Base-by-base conservation (phyloP, 2,329 filamentous ascomycete species). In the Lachnellula arida region DNA sequence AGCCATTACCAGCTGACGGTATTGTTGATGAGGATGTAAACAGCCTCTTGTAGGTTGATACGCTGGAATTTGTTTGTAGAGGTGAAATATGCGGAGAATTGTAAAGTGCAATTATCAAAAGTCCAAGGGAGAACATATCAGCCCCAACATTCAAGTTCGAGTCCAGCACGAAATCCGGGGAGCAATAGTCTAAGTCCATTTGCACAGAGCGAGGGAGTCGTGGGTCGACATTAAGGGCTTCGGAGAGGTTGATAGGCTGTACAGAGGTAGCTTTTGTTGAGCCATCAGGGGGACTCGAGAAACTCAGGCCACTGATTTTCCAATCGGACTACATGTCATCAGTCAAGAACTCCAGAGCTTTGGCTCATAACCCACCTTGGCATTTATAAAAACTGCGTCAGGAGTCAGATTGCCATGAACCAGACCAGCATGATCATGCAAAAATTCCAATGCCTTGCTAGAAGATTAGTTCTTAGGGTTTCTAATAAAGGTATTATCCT, bases 301-400 rank as follows among this genome's bases (percentile, higher is more conserved):
- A 99, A 0, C 88, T 84, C 40, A 99, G 80, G n/a, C 93, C 94
- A 65, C 91, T 93, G 59, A 99, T 89, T 72, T 99, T 99, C 94
- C 94, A 99, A 72, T 99, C 94, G 48, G 90, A 96, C 86, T 89
- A 67, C 67, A 59, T 68, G 72, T 61, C 73, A 59, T 69, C 53
- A 69, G 67, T 72, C 53, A 64, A 25, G 56, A 39, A 52, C 34
- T 28, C 17, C 17, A 48, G 37, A 32, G 49, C 47, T 51, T 17
- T 28, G 28, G 19, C 46, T 25, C 17, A 34, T 32, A 54, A 71
- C 80, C 59, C 75, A 83, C 86, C 82, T 99, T 99, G 42, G 89
- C 84, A 74, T 99, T 99, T 72, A 99, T 85, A 62, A 96, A 87
- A 61, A 99, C 85, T 17, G 92, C 89, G 61, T 97, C 93, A 0